Conservation (phyloP, 495 filamentous ascomycete species). For the Tuber microsphaerosporum region DNA sequence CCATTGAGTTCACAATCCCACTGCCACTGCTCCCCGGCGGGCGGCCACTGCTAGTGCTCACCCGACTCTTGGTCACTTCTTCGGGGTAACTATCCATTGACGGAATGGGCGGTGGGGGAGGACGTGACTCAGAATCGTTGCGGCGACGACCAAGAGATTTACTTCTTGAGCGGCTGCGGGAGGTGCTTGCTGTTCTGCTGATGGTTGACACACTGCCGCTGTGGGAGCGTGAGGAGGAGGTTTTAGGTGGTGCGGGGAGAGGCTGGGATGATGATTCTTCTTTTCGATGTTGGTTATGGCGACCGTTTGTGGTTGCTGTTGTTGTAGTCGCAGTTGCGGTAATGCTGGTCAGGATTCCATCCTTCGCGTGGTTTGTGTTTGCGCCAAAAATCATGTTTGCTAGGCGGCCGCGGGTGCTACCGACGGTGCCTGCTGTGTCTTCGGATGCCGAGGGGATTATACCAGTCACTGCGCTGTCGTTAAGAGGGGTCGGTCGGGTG, state of each 20-base stretch:
- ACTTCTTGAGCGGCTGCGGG: conserved; percentile 28
- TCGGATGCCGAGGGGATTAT: conserved; percentile 1
- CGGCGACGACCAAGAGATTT: conserved; percentile 25
- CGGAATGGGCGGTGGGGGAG: background rate
- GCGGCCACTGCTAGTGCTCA: conserved; percentile 27
- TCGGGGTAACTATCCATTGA: conserved; percentile 6
- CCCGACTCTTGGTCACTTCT: conserved; percentile 17
- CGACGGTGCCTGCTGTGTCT: conserved; percentile 26
- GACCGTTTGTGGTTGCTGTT: background rate
- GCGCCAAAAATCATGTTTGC: conserved; percentile 41
- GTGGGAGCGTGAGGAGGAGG: background rate
- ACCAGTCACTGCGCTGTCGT: background rate
- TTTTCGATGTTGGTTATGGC: background rate
- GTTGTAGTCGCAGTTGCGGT: conserved; percentile 28
- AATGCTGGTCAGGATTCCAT: conserved; percentile 33
- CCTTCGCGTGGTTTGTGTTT: conserved; percentile 24
- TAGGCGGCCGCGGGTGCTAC: conserved; percentile 24
- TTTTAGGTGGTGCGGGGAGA: conserved; percentile 7
- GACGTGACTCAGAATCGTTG: background rate
- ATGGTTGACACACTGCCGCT: conserved; percentile 28
- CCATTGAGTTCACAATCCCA: conserved; percentile 39
- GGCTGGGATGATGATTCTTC: conserved; percentile 1
- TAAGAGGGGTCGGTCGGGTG: conserved; percentile 18
- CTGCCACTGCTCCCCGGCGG: conserved; percentile 37
- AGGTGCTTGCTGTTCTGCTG: conserved; percentile 23